Evolutionary conservation across 2,329 filamentous ascomycete species (phyloP).

Genomic region (Alternaria arbusti): DNA sequence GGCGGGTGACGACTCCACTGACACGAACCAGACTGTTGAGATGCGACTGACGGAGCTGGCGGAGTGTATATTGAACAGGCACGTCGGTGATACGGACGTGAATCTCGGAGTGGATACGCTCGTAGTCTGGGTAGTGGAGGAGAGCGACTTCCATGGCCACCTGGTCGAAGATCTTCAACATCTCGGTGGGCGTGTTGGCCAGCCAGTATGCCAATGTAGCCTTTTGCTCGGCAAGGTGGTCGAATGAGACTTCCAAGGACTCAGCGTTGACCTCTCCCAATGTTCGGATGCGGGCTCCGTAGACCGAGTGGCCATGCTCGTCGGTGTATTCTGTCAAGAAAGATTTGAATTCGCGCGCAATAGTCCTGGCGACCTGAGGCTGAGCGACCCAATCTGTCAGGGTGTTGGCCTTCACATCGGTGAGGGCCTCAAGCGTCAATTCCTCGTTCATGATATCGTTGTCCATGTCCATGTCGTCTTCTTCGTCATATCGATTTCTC

Average conservation of each 20-base stretch:
- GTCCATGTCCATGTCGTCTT: constrained; percentile 87
- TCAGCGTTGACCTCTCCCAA: constrained; percentile 98
- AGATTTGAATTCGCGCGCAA: constrained; percentile 95
- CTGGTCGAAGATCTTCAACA: constrained; percentile 94
- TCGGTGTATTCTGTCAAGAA: constrained; percentile 97
- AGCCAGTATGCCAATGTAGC: constrained; percentile 95
- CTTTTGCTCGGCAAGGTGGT: constrained; percentile 87
- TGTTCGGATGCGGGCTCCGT: constrained; percentile 90
- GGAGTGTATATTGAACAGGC: constrained; percentile 91
- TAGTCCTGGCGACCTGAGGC: constrained; percentile 86
- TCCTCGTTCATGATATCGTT: constrained; percentile 96
- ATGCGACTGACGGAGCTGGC: constrained; percentile 92
- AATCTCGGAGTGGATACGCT: constrained; percentile 96
- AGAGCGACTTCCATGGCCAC: constrained; percentile 96
- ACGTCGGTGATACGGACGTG: constrained; percentile 96
- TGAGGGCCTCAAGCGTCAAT: constrained; percentile 86
- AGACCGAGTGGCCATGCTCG: constrained; percentile 86
- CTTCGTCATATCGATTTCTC: constrained; percentile 91
- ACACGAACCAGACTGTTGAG: constrained; percentile 95
- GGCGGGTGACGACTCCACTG: constrained; percentile 90
- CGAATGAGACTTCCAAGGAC: constrained; percentile 93
- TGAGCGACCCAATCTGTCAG: constrained; percentile 95
- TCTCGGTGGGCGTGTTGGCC: constrained; percentile 92
- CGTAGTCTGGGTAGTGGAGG: constrained; percentile 96
- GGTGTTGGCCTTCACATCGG: constrained; percentile 91